phyloP scores from a whole-genome alignment of 306 rosid genomes.

The Calophaca sinica region DNA sequence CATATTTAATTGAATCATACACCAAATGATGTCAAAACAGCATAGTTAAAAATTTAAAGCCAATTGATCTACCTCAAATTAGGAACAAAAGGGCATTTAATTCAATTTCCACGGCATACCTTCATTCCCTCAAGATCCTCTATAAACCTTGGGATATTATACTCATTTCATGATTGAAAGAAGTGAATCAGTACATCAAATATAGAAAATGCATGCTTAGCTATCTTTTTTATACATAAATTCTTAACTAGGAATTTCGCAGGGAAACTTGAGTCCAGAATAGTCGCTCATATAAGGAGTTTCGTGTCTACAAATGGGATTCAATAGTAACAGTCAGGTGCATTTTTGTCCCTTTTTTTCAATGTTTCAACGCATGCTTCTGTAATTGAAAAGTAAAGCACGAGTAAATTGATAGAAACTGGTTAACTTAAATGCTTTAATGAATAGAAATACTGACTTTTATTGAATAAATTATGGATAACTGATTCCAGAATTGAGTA shows the following conservation, averaged over 20 bases:
- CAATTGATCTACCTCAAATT: slow-evolving; percentile 6
- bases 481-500: no score
- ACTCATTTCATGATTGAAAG: slow-evolving; percentile 55
- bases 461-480: no score
- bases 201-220: slow-evolving; percentile 9
- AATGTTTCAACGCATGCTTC: slow-evolving; percentile 8
- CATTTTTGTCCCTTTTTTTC: not conserved
- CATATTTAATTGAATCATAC: slow-evolving; percentile 51
- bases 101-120: slow-evolving; percentile 44
- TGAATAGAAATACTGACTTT: no score
- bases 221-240: not conserved
- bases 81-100: slow-evolving; percentile 27
- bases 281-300: not conserved
- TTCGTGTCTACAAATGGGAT: not conserved
- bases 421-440: no score
- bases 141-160: slow-evolving; percentile 60
- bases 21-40: slow-evolving; percentile 9
- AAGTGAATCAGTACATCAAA: slow-evolving; percentile 3
- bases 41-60: not conserved
- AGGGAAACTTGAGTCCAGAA: not conserved
- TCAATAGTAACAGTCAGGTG: not conserved
- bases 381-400: slow-evolving; percentile 5
- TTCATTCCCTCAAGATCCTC: slow-evolving; percentile 68
- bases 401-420: no score
- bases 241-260: slow-evolving; percentile 5